These are phyloP conservation scores for Chaetomium strumarium DNA, from an alignment of 2,329 filamentous ascomycete species.

Conservation along the genomic window DNA sequence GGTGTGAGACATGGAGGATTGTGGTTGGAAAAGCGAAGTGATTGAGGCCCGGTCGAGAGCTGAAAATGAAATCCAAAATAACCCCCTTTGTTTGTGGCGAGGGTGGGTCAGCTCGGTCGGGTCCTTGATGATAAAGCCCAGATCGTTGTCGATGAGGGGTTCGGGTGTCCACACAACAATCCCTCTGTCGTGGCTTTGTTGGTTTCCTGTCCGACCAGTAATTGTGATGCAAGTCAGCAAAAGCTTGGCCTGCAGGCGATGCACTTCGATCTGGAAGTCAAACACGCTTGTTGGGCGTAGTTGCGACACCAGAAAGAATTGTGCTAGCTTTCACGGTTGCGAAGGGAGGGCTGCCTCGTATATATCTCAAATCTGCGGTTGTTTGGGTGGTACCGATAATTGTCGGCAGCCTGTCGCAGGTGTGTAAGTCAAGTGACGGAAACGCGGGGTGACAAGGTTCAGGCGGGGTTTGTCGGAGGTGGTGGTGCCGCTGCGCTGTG, in stretches of 20 bases:
- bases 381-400: background rate
- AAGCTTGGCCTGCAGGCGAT: conserved; percentile 14
- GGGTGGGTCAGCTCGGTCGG: conserved; percentile 3
- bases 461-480: background rate
- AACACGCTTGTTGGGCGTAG: background rate
- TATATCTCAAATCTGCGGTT: background rate
- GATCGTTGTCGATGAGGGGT: conserved; percentile 7
- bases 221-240: conserved; percentile 18
- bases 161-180: conserved; percentile 15
- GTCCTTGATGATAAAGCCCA: conserved; percentile 15
- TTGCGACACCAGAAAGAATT: background rate
- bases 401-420: background rate
- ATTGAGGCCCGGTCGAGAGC: too few species aligned
- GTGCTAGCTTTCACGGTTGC: too few species aligned
- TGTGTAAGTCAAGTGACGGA: background rate
- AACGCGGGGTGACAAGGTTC: background rate
- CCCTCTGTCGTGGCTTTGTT: conserved; percentile 17
- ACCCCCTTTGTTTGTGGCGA: background rate
- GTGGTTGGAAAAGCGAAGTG: background rate
- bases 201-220: conserved; percentile 10
- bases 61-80: background rate
- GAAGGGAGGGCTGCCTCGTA: background rate
- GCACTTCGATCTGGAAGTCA: background rate
- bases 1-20: background rate
- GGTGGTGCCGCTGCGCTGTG: background rate